A percentile compares a stretch with the other conserved stretches of the same genome.
phyloP scores from a whole-genome alignment of 345 rosid species.

The Syzygium oleosum region DNA sequence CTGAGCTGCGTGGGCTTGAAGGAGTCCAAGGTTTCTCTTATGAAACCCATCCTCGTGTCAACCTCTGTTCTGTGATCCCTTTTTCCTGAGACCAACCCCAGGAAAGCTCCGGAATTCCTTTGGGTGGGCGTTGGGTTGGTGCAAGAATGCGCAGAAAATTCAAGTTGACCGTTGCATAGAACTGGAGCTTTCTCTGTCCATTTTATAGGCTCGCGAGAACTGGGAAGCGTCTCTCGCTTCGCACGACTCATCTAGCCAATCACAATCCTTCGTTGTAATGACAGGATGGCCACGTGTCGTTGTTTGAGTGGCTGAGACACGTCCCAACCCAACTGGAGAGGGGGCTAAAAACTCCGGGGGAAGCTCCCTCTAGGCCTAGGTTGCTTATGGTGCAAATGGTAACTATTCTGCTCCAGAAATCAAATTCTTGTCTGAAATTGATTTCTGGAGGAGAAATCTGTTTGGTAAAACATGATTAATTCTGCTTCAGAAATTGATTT shows the following conservation, averaged over 20 bases:
- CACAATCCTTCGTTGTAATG: not conserved
- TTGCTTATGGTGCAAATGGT: no score
- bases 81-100: not conserved
- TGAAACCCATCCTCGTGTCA: constrained; percentile 12
- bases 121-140: not conserved
- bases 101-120: not conserved
- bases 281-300: not conserved
- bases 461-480: no score
- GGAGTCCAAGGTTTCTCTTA: constrained; percentile 28
- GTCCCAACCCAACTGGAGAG: not conserved
- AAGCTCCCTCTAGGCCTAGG: no score
- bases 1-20: constrained; percentile 42
- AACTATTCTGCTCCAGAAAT: no score
- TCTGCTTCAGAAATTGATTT: no score
- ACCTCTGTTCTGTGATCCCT: not conserved
- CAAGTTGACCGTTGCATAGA: not conserved
- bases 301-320: not conserved
- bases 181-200: not conserved
- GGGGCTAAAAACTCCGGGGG: not conserved
- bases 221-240: not conserved
- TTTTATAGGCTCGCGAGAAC: not conserved
- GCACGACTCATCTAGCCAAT: not conserved
- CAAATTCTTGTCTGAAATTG: no score
- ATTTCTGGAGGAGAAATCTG: no score
- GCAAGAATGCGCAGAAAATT: not conserved